These are phyloP conservation scores for Erodium trifolium DNA, from an alignment of 441 rosid genomes.

Conservation along the genomic window DNA sequence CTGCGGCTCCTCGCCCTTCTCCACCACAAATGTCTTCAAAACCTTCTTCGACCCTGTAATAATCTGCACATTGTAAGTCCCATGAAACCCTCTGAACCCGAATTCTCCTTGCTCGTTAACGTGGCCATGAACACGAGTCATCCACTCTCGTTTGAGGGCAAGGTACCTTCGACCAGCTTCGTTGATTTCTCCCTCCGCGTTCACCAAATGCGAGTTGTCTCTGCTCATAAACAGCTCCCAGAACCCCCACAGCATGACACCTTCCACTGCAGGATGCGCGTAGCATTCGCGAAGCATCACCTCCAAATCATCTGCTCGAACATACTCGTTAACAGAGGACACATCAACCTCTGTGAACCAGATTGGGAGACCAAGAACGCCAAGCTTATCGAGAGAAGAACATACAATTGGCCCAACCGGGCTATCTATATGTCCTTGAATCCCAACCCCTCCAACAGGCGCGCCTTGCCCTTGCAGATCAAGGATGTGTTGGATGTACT, in stretches of 20 bases:
- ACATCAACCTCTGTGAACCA: conserved; percentile 96
- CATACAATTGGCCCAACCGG: conserved; percentile 71
- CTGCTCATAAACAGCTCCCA: conserved; percentile 91
- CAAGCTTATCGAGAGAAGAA: conserved; percentile 64
- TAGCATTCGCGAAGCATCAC: conserved; percentile 83
- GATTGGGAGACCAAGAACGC: conserved; percentile 65
- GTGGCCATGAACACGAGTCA: conserved; percentile 42
- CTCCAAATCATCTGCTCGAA: conserved; percentile 78
- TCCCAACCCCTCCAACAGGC: conserved; percentile 72
- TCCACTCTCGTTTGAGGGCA: conserved; percentile 68
- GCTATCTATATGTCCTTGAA: conserved; percentile 79
- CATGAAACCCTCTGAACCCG: conserved; percentile 73
- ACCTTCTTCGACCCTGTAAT: conserved; percentile 31
- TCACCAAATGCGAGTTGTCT: conserved; percentile 48
- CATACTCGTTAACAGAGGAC: conserved; percentile 55
- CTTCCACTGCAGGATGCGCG: conserved; percentile 85
- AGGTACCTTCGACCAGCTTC: conserved; percentile 63
- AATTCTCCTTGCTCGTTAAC: conserved; percentile 51
- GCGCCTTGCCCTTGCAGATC: conserved; percentile 76
- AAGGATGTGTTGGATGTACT: conserved; percentile 51
- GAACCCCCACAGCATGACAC: conserved; percentile 87
- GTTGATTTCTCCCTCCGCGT: conserved; percentile 76
- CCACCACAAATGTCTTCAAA: conserved; percentile 46
- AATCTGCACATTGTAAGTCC: conserved; percentile 50
- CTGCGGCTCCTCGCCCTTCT: conserved; percentile 50